A percentile compares a stretch with the other conserved stretches of the same genome.
Evolutionary conservation across 495 filamentous ascomycete genomes (phyloP).

Genomic region (Neurospora tetraspora): DNA sequence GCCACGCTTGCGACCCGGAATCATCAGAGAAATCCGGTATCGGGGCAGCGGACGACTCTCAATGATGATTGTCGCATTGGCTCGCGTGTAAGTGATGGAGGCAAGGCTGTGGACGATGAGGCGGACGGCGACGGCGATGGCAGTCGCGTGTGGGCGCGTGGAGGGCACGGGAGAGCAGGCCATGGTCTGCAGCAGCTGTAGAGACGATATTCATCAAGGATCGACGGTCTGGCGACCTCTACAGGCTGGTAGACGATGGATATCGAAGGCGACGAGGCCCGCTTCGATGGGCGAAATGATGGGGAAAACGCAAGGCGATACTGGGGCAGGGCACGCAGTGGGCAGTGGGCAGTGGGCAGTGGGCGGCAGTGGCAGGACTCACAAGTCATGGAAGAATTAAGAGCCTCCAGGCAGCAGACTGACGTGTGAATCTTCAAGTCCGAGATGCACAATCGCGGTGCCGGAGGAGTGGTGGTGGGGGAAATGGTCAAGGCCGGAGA

Average conservation of each 20-base stretch:
- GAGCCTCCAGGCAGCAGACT: constrained; percentile 22
- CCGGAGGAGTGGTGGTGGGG: constrained; percentile 13
- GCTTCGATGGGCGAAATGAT: constrained; percentile 33
- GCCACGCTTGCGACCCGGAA: constrained; percentile 26
- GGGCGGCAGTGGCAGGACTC: constrained; percentile 15
- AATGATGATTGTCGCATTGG: constrained; percentile 37
- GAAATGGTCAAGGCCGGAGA: constrained; percentile 14
- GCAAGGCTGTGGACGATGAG: constrained; percentile 31
- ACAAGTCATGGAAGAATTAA: constrained; percentile 26
- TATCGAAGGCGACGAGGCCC: constrained; percentile 29
- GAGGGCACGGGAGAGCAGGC: constrained; percentile 7
- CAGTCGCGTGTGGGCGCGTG: constrained; percentile 13
- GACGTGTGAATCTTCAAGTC: constrained; percentile 4
- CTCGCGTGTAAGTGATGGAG: constrained; percentile 32
- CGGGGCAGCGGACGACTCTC: constrained; percentile 8
- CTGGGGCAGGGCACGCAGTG: constrained; percentile 3
- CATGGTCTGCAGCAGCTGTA: constrained; percentile 18
- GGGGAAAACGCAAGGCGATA: constrained; percentile 22
- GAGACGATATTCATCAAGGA: constrained; percentile 24
- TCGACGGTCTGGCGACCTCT: constrained; percentile 18
- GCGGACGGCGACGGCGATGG: constrained; percentile 28
- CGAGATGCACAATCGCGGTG: not conserved
- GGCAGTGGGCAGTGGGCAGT: constrained; percentile 5
- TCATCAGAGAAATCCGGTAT: constrained; percentile 16
- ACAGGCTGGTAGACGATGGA: constrained; percentile 18